These are phyloP conservation scores for Trichoderma sp. DNA, from an alignment of 2,329 filamentous ascomycete genomes.

Conservation along the genomic window DNA sequence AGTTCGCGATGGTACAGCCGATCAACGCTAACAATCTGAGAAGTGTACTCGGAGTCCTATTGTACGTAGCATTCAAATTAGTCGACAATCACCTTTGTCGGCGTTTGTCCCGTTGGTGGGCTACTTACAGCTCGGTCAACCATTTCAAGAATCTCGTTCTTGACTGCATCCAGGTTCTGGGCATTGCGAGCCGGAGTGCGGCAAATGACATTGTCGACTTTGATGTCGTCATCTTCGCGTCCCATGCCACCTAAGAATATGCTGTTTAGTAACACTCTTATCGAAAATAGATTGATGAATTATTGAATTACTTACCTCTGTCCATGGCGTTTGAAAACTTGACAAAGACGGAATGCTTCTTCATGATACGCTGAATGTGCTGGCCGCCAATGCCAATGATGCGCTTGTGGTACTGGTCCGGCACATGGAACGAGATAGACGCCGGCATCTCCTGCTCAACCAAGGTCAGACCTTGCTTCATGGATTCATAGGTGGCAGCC, in stretches of 20 bases:
- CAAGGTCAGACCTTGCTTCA: conserved; percentile 86
- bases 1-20: conserved; percentile 94
- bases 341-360: conserved; percentile 99
- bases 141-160: conserved; percentile 99
- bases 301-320: conserved; percentile 56
- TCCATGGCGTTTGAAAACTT: conserved; percentile 99
- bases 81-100: not conserved
- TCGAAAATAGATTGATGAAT: conserved; percentile 17
- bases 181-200: conserved; percentile 96
- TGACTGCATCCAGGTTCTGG: conserved; percentile 93
- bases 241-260: conserved; percentile 60
- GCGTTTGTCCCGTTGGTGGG: too few relatives aligned
- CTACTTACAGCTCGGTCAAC: conserved; percentile 80
- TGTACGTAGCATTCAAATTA: conserved; percentile 20
- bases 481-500: conserved; percentile 86
- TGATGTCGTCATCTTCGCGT: conserved; percentile 96
- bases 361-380: conserved; percentile 99
- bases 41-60: conserved; percentile 93
- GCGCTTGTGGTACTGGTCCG: conserved; percentile 98
- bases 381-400: conserved; percentile 98
- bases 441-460: conserved; percentile 99
- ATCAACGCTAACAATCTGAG: conserved; percentile 90
- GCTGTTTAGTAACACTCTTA: conserved; percentile 32
- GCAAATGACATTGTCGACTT: conserved; percentile 98
- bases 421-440: conserved; percentile 98